phyloP scores from a whole-genome alignment of 306 rosid species.

The Dalbergia cochinchinensis region DNA sequence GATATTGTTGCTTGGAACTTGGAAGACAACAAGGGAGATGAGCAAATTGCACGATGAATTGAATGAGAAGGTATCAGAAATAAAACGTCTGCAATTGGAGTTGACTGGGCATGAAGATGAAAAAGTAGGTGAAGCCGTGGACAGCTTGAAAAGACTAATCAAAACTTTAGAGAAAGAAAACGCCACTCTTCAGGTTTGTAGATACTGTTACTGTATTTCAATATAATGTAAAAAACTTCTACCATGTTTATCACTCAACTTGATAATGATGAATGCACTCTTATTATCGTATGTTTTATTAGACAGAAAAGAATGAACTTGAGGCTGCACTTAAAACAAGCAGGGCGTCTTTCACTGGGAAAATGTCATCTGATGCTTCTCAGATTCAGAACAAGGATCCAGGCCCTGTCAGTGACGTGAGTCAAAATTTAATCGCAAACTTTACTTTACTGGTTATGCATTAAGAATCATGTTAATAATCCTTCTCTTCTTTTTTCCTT shows the following conservation, averaged over 20 bases:
- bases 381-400: constrained; percentile 57
- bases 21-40: constrained; percentile 66
- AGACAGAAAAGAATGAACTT: constrained; percentile 82
- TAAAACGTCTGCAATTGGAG: constrained; percentile 70
- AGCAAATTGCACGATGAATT: constrained; percentile 61
- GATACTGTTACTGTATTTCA: constrained; percentile 31
- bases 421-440: constrained; percentile 28
- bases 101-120: constrained; percentile 60
- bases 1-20: constrained; percentile 52
- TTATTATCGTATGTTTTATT: constrained; percentile 42
- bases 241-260: neutral
- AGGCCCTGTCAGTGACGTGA: constrained; percentile 65
- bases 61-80: constrained; percentile 72
- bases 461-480: constrained; percentile 32
- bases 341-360: constrained; percentile 50
- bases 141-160: constrained; percentile 63
- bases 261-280: constrained; percentile 37
- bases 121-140: constrained; percentile 51
- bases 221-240: constrained; percentile 5
- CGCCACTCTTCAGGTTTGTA: constrained; percentile 72
- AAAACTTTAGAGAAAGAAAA: constrained; percentile 83
- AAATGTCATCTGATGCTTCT: constrained; percentile 54
- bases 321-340: constrained; percentile 67
- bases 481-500: constrained; percentile 17
- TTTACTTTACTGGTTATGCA: constrained; percentile 20